Base-by-base conservation (phyloP, 2,329 filamentous ascomycete species). In the Aspergillus tanneri region DNA sequence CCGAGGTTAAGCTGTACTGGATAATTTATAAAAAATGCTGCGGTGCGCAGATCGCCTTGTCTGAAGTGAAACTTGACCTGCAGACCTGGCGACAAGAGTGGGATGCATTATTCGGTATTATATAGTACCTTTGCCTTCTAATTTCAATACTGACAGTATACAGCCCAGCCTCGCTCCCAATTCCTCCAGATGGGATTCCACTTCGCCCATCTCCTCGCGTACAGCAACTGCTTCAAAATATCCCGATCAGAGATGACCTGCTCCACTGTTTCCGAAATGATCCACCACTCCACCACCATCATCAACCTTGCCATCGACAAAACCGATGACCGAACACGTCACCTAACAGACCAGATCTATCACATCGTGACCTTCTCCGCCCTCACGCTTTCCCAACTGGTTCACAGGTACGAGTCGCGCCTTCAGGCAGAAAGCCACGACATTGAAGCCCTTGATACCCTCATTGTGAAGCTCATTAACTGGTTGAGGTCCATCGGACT, bases 271-370 rank as follows among this genome's bases (percentile, higher is more conserved):
- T 62, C 61, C 0, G 71, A 75, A 49, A 75, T 76, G 70, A 60
- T 74, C 11, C 61, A 65, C 9, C 63, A 72, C 14, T 72, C 72
- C 1, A 68, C 60, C 12, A 47, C 59, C 2, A 74, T 75, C 40
- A 65, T 75, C 12, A 65, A 67, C 12, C 50, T 74, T 2, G 71
- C 71, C 2, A 74, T 76, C 53, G 68, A 72, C 10, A 73, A 71
- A 2, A 61, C 69, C 1, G 73, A 77, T 38, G 69, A 74, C 18
- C 67, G 72, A 2, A 75, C 72, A 1, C 64, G 66, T 11, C 72
- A 77, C 53, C 55, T 76, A 4, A 75, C 66, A 3, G 73, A 77
- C 46, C 73, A 76, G 41, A 73, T 75, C 16, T 76, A 75, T 48
- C 73, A 76, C 49, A 72, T 76, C 62, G 72, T 75, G 39, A 73